Conservation (phyloP, 805 yeast genomes). For the Kluyveromyces aestuarii region DNA sequence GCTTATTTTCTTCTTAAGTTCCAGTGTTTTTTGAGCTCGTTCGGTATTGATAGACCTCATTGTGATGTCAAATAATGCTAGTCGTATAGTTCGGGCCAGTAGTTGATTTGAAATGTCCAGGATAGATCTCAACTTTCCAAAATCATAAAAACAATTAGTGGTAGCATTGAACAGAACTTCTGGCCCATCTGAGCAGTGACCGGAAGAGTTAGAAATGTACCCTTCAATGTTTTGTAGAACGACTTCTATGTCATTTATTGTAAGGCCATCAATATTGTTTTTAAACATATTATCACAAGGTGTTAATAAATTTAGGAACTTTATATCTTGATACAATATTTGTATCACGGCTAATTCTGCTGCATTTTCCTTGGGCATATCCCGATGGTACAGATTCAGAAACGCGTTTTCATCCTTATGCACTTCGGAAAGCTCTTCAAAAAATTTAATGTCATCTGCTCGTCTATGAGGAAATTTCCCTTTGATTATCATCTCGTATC, state of each 20-base stretch:
- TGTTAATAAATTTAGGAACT: background rate
- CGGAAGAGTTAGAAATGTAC: background rate
- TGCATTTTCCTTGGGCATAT: conserved; percentile 1
- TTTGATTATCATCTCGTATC: conserved; percentile 4
- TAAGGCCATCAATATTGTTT: background rate
- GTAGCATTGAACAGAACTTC: background rate
- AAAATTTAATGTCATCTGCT: too few relatives aligned
- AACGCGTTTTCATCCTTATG: background rate
- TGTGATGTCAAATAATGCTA: background rate
- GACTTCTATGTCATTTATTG: background rate
- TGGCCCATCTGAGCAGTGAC: background rate
- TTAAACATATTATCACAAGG: background rate
- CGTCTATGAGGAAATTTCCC: background rate
- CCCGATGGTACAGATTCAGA: background rate
- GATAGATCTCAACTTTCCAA: background rate
- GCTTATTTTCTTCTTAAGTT: background rate
- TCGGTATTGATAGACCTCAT: background rate
- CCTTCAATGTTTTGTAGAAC: background rate
- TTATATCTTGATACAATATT: background rate
- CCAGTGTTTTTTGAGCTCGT: background rate
- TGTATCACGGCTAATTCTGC: background rate
- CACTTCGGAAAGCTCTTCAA: background rate
- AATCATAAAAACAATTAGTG: background rate
- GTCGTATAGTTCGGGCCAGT: background rate
- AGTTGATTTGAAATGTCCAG: background rate